These are phyloP conservation scores for Chondrus crispus DNA, from an alignment of 23 red algal genomes.

Conservation along the genomic window DNA sequence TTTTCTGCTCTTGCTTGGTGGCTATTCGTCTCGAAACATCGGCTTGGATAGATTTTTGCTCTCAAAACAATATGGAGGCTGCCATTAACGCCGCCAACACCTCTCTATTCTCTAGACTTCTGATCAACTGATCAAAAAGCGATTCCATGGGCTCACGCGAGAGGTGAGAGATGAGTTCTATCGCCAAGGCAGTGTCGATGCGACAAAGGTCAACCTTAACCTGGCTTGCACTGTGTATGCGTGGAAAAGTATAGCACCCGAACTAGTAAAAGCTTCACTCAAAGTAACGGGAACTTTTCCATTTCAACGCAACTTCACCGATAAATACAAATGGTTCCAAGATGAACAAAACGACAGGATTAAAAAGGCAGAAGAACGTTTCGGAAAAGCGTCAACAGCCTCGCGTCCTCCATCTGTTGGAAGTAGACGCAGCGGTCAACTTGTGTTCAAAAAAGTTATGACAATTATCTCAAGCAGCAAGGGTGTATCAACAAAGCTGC, in stretches of 20 bases:
- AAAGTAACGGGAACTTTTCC: not conserved
- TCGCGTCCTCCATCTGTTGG: not conserved
- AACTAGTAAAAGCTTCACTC: not conserved
- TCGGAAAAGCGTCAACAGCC: not conserved
- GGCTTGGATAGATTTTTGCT: not conserved
- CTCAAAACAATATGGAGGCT: too few species aligned
- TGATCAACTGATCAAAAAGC: not conserved
- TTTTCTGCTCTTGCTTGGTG: constrained; percentile 2
- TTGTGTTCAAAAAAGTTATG: not conserved
- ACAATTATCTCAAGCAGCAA: not conserved
- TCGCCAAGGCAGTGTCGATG: not conserved
- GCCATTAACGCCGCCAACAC: too few species aligned
- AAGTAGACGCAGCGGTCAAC: not conserved
- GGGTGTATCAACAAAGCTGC: not conserved
- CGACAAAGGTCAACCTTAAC: not conserved
- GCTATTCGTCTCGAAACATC: not conserved
- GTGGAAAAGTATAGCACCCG: not conserved
- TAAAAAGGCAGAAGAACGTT: not conserved
- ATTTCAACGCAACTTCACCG: not conserved
- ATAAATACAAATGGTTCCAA: not conserved
- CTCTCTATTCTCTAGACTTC: too few species aligned
- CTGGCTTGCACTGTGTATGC: not conserved
- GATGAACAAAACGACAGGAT: not conserved
- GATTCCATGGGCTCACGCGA: not conserved
- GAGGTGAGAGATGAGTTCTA: not conserved